A percentile compares a stretch with the other conserved stretches of the same genome.
Conservation (phyloP, 2,329 filamentous ascomycete species). For the Ciborinia camelliae region DNA sequence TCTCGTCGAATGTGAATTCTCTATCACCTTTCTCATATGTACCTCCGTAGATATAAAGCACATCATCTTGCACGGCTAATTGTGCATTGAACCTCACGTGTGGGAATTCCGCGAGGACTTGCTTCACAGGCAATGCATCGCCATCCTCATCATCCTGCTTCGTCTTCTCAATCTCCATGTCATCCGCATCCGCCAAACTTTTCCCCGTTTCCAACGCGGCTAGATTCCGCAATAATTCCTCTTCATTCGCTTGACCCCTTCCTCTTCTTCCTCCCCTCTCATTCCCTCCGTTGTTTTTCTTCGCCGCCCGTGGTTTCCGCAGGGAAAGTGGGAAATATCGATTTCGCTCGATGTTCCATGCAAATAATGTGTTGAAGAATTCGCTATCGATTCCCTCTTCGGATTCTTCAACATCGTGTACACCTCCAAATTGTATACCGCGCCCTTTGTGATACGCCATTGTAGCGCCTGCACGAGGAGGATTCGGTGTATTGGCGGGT, state of each 20-base stretch:
- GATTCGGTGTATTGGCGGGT: slow-evolving; percentile 83
- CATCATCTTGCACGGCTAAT: slow-evolving; percentile 85
- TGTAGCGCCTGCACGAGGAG: slow-evolving; percentile 79
- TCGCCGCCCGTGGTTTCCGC: slow-evolving; percentile 66
- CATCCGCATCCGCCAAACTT: slow-evolving; percentile 53
- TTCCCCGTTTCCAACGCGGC: slow-evolving; percentile 78
- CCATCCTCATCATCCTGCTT: slow-evolving; percentile 49
- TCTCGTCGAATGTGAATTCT: slow-evolving; percentile 93
- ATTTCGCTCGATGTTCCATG: slow-evolving; percentile 95
- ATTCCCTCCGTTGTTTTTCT: slow-evolving; percentile 57
- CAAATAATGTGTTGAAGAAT: slow-evolving; percentile 89
- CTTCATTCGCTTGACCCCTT: slow-evolving; percentile 85
- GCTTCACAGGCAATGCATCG: slow-evolving; percentile 50
- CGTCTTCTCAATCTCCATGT: slow-evolving; percentile 48
- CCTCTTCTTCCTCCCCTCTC: slow-evolving; percentile 61
- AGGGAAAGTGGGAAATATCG: slow-evolving; percentile 83
- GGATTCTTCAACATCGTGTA: slow-evolving; percentile 86
- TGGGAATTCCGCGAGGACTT: slow-evolving; percentile 77
- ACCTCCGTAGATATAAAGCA: slow-evolving; percentile 90
- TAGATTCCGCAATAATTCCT: slow-evolving; percentile 82
- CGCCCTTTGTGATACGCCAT: slow-evolving; percentile 94
- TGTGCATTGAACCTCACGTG: slow-evolving; percentile 90
- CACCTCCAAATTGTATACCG: slow-evolving; percentile 89
- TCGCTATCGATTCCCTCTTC: slow-evolving; percentile 96
- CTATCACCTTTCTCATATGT: slow-evolving; percentile 93